Evolutionary conservation across 2,329 filamentous ascomycete genomes (phyloP), one percentile per base, ranked within the genome.

Genomic region (Ceratocystis lukuohia): DNA sequence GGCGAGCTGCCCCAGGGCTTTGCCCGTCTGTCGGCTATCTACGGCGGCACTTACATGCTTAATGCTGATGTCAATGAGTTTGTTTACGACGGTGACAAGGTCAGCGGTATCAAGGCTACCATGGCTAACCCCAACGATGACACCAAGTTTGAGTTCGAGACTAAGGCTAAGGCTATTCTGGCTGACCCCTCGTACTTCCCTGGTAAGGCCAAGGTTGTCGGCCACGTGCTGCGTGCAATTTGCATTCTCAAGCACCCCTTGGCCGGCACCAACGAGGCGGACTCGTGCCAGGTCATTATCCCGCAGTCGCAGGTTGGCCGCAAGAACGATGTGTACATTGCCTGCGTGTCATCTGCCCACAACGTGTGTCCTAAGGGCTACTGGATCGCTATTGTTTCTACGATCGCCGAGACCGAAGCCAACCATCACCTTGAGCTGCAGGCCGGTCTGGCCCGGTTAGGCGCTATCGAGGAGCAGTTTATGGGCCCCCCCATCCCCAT

Each of bases 321-420:
- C 73, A 96, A 96, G 83, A 89, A 99, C 75, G 94, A 97, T 74
- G 92, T 99, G 74, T 99, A 99, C 82, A 88, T 99, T 74, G 93
- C 94, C 67, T 89, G 94, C 75, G 91, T 99, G 68, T 96, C 92
- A 0, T 91, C 90, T 48, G 90, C 92, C 46, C 95, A 99, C 81
- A 97, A 96, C 73, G 95, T 99, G 72, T 97, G 93, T 80, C 94
- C 95, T 73, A 96, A 96, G 84, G 93, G 93, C 69, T 97, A 96
- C 84, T 99, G 95, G 82, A 91, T 99, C 72, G 94, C 94, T 72
- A 99, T 97, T 69, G 93, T 99, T 70, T 96, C 91, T 61, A 99
- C 94, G 68, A 96, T 99, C 74, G 91, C 94, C 70, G 95, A 99
- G 81, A 87, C 86, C 57, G 80, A 86, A 69, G 87, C 89, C 70